Evolutionary conservation across 257 asterid genomes (phyloP), one percentile per base, ranked within the genome.

Genomic region (Thymus quinquecostatus): DNA sequence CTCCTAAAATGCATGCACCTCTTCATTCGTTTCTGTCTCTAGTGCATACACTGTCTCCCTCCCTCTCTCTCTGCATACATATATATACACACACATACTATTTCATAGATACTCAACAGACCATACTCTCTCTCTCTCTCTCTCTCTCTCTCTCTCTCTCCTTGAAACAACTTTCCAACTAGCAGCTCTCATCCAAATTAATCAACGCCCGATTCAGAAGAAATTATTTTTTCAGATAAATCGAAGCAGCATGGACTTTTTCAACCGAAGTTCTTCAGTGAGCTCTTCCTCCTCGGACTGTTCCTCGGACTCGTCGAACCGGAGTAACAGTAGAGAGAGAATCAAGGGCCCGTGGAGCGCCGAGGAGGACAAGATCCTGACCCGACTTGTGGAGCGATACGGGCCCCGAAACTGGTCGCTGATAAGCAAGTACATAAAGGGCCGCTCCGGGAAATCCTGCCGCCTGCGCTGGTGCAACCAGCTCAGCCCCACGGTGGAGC

Each of bases 291-390:
- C 97, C 33, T 80, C 88, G 1, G 92, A 79, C 57, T 78, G 80
- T 0, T 83, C 91, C 9, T 70, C 43, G 29, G 82, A 75, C 8
- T 45, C 45, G 0, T 65, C 69, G 43, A 72, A 49, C 0, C 72
- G 54, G 1, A 70, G 56, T 5, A 74, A 62, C 10, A 65, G 72
- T 74, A 59, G 79, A 0, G 96, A 86, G 64, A 81, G 86, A 34
- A 87, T 91, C 2, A 91, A 83, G 34, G 96, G 97, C 2, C 96
- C 97, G 3, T 91, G 97, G 97, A 89, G 97, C 69, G 92, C 96
- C 2, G 97, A 91, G 76, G 97, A 91, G 63, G 97, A 91, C 73
- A 69, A 71, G 87, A 86, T 91, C 80, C 78, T 91, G 64, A 86
- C 95, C 69, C 84, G 83, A 0, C 81, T 91, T 8, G 95, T 91